phyloP scores from a whole-genome alignment of 2,329 filamentous ascomycete genomes.

The Fusarium xyrophilum region DNA sequence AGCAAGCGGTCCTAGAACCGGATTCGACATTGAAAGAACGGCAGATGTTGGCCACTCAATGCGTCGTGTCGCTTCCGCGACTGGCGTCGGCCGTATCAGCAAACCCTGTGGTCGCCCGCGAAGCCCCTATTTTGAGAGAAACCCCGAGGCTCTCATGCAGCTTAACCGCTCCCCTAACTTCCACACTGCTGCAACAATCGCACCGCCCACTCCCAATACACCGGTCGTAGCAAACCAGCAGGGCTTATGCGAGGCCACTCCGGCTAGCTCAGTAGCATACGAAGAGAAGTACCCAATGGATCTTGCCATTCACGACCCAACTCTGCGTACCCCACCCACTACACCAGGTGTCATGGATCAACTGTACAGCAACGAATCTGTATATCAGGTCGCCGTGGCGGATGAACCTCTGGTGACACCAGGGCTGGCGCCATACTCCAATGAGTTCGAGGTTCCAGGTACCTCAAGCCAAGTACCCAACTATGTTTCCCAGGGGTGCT shows the following conservation, averaged over 20 bases:
- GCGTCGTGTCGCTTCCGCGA: conserved; percentile 61
- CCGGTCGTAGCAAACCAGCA: conserved; percentile 51
- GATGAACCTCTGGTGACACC: conserved; percentile 61
- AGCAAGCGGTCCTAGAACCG: conserved; percentile 54
- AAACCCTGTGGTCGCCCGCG: conserved; percentile 45
- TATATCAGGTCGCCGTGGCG: conserved; percentile 49
- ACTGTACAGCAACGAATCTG: conserved; percentile 51
- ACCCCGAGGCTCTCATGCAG: conserved; percentile 54
- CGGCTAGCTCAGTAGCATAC: conserved; percentile 46
- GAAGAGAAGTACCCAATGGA: conserved; percentile 44
- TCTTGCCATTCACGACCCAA: conserved; percentile 50
- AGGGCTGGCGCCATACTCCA: conserved; percentile 53
- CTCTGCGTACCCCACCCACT: conserved; percentile 60
- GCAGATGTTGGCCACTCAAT: conserved; percentile 57
- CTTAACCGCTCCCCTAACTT: conserved; percentile 53
- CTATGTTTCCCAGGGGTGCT: conserved; percentile 52
- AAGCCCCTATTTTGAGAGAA: conserved; percentile 53
- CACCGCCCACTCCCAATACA: conserved; percentile 59
- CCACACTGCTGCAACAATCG: conserved; percentile 49
- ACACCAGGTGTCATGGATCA: conserved; percentile 58
- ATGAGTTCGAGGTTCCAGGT: conserved; percentile 54
- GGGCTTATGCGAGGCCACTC: conserved; percentile 49
- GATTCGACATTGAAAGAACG: conserved; percentile 55
- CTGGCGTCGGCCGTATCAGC: conserved; percentile 49
- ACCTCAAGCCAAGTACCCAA: conserved; percentile 52